phyloP scores from a whole-genome alignment of 129 eudicot genomes.

The Kitagawia praeruptora region DNA sequence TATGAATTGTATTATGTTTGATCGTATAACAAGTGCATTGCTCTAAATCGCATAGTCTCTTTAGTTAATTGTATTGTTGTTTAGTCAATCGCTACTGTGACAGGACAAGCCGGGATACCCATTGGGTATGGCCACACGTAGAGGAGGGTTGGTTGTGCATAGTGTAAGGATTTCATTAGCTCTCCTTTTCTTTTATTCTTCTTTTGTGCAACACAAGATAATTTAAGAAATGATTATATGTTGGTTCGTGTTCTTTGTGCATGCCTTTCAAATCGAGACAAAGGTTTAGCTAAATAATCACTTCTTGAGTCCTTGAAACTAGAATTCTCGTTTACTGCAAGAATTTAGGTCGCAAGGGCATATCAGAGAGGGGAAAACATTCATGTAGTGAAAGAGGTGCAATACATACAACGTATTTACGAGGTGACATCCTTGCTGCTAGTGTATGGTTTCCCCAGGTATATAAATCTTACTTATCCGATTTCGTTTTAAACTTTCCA shows the following conservation, averaged over 20 bases:
- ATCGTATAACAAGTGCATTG: not conserved
- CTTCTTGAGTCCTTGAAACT: too few relatives aligned
- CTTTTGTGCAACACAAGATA: not conserved
- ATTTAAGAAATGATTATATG: not conserved
- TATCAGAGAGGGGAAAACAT: not conserved
- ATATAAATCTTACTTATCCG: not conserved
- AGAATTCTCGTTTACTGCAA: not conserved
- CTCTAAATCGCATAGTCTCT: not conserved
- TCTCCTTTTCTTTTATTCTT: not conserved
- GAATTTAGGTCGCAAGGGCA: not conserved
- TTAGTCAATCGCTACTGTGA: not conserved
- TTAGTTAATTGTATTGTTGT: not conserved
- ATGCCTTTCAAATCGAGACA: not conserved
- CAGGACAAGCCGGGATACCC: not conserved
- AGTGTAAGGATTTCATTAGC: not conserved
- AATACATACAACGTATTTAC: not conserved
- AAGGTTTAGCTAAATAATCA: not conserved
- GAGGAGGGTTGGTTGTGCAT: not conserved
- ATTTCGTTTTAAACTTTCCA: not conserved
- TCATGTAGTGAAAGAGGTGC: conserved; percentile 10
- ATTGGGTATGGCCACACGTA: not conserved
- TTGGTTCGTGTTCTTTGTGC: not conserved
- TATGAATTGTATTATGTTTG: not conserved
- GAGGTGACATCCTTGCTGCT: conserved; percentile 9
- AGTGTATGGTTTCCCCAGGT: conserved; percentile 10